Evolutionary conservation across 2,329 filamentous ascomycete genomes (phyloP).

Genomic region (Aspergillus candidus): DNA sequence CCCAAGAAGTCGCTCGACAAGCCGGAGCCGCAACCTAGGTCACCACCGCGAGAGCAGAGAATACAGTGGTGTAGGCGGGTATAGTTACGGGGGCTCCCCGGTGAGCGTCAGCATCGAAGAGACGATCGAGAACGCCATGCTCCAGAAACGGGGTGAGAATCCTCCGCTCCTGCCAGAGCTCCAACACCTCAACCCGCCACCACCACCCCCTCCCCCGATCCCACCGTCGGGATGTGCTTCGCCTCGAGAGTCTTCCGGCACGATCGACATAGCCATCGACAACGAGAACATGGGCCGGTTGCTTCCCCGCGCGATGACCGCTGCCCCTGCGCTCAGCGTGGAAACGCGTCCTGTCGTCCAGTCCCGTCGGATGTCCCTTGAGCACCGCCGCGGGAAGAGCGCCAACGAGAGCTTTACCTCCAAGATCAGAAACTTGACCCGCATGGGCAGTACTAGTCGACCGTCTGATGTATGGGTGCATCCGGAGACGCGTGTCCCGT

Average conservation of each 20-base stretch:
- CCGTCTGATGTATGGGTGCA: slow-evolving; percentile 28
- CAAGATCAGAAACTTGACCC: slow-evolving; percentile 49
- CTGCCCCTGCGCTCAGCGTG: slow-evolving; percentile 25
- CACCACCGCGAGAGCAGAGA: slow-evolving; percentile 29
- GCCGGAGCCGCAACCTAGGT: slow-evolving; percentile 27
- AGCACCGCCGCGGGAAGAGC: slow-evolving; percentile 50
- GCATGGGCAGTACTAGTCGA: slow-evolving; percentile 54
- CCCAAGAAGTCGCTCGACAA: slow-evolving; percentile 37
- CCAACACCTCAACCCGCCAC: slow-evolving; percentile 55
- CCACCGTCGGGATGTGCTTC: slow-evolving; percentile 20
- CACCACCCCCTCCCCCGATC: slow-evolving; percentile 43
- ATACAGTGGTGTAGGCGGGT: slow-evolving; percentile 17
- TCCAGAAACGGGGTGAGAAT: slow-evolving; percentile 14
- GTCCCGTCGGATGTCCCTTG: slow-evolving; percentile 38
- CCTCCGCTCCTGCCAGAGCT: slow-evolving; percentile 55
- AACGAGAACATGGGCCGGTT: slow-evolving; percentile 31
- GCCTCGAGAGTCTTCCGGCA: slow-evolving; percentile 32
- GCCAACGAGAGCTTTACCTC: slow-evolving; percentile 53
- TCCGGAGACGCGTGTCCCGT: slow-evolving; percentile 18
- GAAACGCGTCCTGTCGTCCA: slow-evolving; percentile 23
- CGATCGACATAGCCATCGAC: slow-evolving; percentile 38
- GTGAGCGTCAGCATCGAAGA: slow-evolving; percentile 51
- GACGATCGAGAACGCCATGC: slow-evolving; percentile 39
- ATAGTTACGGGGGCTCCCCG: slow-evolving; percentile 26
- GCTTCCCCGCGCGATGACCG: slow-evolving; percentile 33